Conservation (phyloP, 2,329 filamentous ascomycete species). For the Botrytis fabae region DNA sequence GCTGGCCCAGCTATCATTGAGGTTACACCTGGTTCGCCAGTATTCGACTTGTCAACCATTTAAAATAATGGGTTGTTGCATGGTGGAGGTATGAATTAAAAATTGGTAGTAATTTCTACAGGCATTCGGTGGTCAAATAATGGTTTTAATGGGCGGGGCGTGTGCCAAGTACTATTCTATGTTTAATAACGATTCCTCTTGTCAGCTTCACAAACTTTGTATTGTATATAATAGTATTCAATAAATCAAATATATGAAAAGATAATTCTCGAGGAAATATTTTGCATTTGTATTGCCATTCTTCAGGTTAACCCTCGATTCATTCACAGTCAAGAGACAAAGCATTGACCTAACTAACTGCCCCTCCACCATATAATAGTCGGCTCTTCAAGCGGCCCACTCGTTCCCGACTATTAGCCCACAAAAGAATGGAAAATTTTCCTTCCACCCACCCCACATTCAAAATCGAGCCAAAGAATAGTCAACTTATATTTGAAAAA, state of each 20-base stretch:
- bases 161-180: neutral
- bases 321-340: neutral
- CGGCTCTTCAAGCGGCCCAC: no score
- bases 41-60: conserved; percentile 32
- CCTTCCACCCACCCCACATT: neutral
- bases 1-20: conserved; percentile 44
- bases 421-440: neutral
- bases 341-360: neutral
- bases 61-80: neutral
- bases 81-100: neutral
- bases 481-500: neutral
- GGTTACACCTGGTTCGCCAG: conserved; percentile 37
- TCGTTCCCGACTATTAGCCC: neutral
- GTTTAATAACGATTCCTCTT: neutral
- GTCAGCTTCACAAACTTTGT: neutral
- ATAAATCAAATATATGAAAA: neutral
- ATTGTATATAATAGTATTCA: neutral
- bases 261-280: neutral
- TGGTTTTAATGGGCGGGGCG: neutral
- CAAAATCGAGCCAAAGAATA: neutral
- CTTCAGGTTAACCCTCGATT: neutral
- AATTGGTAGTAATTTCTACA: no score
- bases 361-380: neutral
- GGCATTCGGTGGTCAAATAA: neutral
- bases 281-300: neutral